A percentile compares a stretch with the other conserved stretches of the same genome.
Conservation (phyloP, 257 asterid genomes). For the Solanum appendiculatum region DNA sequence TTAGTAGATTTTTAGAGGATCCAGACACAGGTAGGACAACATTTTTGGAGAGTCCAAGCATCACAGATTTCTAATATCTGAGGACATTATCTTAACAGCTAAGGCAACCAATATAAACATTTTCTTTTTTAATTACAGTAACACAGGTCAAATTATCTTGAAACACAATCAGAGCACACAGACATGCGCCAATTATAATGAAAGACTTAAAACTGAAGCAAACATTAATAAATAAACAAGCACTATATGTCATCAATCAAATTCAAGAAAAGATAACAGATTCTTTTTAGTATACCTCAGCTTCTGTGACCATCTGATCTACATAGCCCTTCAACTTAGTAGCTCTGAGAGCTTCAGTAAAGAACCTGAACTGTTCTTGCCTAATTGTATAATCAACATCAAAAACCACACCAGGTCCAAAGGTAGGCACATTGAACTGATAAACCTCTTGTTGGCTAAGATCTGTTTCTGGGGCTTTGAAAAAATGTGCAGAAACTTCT, state of each 20-base stretch:
- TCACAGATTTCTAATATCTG: neutral
- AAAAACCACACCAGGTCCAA: conserved; percentile 95
- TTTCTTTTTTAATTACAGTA: neutral
- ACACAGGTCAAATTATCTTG: neutral
- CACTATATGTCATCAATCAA: neutral
- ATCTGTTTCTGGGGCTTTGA: conserved; percentile 90
- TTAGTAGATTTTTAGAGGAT: neutral
- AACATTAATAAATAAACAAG: neutral
- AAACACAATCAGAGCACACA: neutral
- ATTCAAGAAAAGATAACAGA: neutral
- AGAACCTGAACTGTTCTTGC: conserved; percentile 95
- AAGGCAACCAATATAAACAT: neutral
- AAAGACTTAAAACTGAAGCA: neutral
- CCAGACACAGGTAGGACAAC: neutral
- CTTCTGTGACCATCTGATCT: conserved; percentile 78
- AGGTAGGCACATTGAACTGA: conserved; percentile 90
- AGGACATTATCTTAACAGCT: neutral
- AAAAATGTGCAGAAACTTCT: conserved; percentile 92
- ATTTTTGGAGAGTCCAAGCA: neutral
- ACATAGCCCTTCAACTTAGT: conserved; percentile 77
- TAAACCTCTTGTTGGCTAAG: conserved; percentile 95
- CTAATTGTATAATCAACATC: conserved; percentile 81
- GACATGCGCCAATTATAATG: neutral
- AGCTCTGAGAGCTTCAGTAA: conserved; percentile 85
- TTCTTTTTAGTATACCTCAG: conserved; percentile 49